Base-by-base conservation (phyloP, 257 asterid species). In the Petunia axillaris region DNA sequence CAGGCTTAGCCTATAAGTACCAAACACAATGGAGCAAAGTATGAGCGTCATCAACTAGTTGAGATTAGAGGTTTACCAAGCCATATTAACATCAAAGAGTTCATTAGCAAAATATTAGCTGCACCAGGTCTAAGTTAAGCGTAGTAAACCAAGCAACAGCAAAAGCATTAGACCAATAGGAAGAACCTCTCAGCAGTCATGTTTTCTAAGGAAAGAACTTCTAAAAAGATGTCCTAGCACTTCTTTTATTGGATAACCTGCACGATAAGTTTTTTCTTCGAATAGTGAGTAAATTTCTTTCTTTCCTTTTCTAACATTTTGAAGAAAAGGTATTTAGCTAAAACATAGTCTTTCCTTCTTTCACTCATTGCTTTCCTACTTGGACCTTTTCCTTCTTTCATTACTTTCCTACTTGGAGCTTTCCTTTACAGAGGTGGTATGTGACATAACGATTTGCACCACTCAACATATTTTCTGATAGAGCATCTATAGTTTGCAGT, bases 381-480 rank as follows among this genome's bases (percentile, higher is more conserved):
- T 66, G 75, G 53, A 66, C 37, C 38, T 25, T 66, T 40, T 40
- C 48, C 53, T 66, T 66, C 75, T 66, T 66, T 66, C 75, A 40
- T 46, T 66, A 46, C 6, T 66, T 66, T 16, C 14, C 75, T 41
- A 66, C 53, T 66, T 66, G 53, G 75, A 66, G 38, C 54, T 66
- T 66, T 52, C 75, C 54, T 66, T 25, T 66, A 40, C 43, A 15
- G 53, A 15, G 75, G 25, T 66, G 14, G 53, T 41, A 2, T 14
- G 75, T 13, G 15, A 66, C 75, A 15, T 41, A 66, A 66, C 53
- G 41, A 40, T 66, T 44, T 9, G 41, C 14, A 66, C 75, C 3
- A 40, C 13, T 41, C 53, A n/a, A 65, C 52, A 36, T 66, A 40
- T 13, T 66, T 40, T 66, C 53, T 40, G 35, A 66, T 40, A 66